Conservation (phyloP, 2,329 filamentous ascomycete genomes). For the Raffaelea ambrosiae region DNA sequence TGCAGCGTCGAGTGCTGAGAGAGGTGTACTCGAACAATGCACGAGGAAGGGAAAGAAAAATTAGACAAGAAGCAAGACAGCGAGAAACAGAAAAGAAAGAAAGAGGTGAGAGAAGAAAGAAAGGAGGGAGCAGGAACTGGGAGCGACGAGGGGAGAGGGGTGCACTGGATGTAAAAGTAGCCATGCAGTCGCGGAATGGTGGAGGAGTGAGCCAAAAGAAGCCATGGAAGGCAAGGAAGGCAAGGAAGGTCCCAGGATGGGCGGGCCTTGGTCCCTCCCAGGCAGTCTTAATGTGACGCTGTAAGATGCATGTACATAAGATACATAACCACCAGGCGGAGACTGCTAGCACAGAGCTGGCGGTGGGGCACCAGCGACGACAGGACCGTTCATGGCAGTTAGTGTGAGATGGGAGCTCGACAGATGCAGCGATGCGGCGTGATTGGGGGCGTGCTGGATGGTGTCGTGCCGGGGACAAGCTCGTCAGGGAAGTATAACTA, state of each 20-base stretch:
- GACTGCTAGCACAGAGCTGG: not conserved
- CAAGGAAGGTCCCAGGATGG: not conserved
- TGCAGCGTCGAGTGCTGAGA: not conserved
- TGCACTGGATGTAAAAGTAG: slow-evolving; percentile 2
- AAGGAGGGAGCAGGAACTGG: not conserved
- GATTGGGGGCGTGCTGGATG: too few relatives aligned
- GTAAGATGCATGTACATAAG: not conserved
- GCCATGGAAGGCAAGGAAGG: not conserved
- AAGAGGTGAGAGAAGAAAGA: not conserved
- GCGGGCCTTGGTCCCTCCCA: not conserved
- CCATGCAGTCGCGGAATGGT: not conserved
- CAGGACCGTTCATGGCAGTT: too few relatives aligned
- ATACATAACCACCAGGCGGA: not conserved
- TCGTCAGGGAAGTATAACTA: too few relatives aligned
- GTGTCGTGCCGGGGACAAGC: too few relatives aligned
- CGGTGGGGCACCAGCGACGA: too few relatives aligned
- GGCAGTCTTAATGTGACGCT: not conserved
- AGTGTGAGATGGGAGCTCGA: too few relatives aligned
- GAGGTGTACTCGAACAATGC: not conserved
- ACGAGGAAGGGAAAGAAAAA: not conserved
- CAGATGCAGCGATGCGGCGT: too few relatives aligned
- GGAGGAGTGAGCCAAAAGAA: not conserved
- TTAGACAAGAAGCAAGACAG: not conserved
- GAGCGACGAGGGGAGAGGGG: not conserved
- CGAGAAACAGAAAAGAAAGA: not conserved